A percentile compares a stretch with the other conserved stretches of the same genome.
These are phyloP conservation scores for Taiwanofungus camphoratus DNA, from an alignment of 1,284 basidiomycete genomes.

Conservation along the genomic window DNA sequence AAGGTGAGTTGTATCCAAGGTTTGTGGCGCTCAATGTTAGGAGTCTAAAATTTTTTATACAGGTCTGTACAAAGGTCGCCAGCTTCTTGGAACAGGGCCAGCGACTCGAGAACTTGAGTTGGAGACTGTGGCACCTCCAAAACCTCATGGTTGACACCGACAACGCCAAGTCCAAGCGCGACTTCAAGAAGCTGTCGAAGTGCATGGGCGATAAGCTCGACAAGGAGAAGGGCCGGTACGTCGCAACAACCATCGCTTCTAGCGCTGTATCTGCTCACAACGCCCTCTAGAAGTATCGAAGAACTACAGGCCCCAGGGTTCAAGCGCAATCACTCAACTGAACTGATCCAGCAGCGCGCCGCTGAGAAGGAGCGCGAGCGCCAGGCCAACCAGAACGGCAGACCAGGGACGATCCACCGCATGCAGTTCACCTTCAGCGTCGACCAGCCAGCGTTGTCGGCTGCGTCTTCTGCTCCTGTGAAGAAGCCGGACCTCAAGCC, in stretches of 20 bases:
- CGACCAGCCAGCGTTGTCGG: constrained; percentile 55
- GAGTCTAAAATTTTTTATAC: constrained; percentile 11
- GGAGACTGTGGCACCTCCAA: constrained; percentile 85
- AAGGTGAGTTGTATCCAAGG: constrained; percentile 43
- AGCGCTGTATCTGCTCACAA: constrained; percentile 7
- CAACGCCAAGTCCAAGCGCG: no score
- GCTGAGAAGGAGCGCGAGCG: constrained; percentile 74
- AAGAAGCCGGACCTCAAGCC: constrained; percentile 65
- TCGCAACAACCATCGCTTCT: constrained; percentile 3
- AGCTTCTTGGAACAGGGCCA: constrained; percentile 83
- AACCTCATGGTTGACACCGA: constrained; percentile 82
- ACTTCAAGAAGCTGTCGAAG: constrained; percentile 79
- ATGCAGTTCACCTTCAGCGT: constrained; percentile 84
- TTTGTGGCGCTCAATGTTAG: not conserved
- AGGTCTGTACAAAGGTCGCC: constrained; percentile 83
- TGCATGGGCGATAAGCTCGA: constrained; percentile 82
- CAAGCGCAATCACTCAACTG: constrained; percentile 64
- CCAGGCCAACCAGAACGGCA: constrained; percentile 56
- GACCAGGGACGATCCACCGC: constrained; percentile 67
- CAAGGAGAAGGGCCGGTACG: constrained; percentile 78
- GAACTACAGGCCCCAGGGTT: constrained; percentile 76
- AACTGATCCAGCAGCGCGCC: constrained; percentile 72
- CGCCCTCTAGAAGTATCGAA: constrained; percentile 56
- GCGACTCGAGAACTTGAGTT: constrained; percentile 80
- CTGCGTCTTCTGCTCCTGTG: constrained; percentile 39